Evolutionary conservation across 139 green algal species (phyloP).

Genomic region (Marvania coccoides): DNA sequence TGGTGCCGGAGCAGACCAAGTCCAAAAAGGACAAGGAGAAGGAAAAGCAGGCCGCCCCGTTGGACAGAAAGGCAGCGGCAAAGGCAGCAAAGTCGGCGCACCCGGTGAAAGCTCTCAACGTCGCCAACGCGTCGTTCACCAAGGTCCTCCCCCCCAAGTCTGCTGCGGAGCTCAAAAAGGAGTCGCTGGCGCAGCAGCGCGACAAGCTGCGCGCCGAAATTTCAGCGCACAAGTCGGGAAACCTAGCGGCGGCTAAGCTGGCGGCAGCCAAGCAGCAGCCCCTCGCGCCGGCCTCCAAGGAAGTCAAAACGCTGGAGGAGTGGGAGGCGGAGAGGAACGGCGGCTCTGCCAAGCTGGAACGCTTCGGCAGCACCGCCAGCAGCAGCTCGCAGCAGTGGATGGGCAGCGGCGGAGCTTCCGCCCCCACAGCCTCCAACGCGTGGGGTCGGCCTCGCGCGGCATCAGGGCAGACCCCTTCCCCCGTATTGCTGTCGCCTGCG

Average conservation of each 20-base stretch:
- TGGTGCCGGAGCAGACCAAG: not conserved
- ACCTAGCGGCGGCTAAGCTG: too few species aligned
- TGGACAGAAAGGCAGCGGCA: not conserved
- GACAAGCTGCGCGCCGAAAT: not conserved
- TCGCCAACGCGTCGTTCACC: slow-evolving; percentile 9
- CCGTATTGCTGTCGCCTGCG: too few species aligned
- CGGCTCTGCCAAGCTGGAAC: not conserved
- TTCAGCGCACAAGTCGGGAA: not conserved
- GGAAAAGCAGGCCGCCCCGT: not conserved
- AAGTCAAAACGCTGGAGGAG: slow-evolving; percentile 24
- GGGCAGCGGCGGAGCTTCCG: too few species aligned
- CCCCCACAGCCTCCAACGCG: slow-evolving; percentile 1
- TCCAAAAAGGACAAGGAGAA: slow-evolving; percentile 6
- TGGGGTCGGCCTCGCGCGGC: not conserved
- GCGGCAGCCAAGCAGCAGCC: not conserved
- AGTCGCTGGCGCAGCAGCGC: not conserved
- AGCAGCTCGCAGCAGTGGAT: too few species aligned
- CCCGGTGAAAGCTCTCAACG: slow-evolving; percentile 8
- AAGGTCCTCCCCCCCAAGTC: slow-evolving; percentile 5
- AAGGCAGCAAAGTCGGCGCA: slow-evolving; percentile 11
- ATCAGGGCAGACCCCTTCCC: not conserved
- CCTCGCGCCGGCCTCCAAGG: not conserved
- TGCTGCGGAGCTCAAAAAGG: not conserved
- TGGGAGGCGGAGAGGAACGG: not conserved
- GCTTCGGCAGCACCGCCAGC: slow-evolving; percentile 10